These are phyloP conservation scores for Xylaria sp. DNA, from an alignment of 2,329 filamentous ascomycete genomes.

Conservation along the genomic window DNA sequence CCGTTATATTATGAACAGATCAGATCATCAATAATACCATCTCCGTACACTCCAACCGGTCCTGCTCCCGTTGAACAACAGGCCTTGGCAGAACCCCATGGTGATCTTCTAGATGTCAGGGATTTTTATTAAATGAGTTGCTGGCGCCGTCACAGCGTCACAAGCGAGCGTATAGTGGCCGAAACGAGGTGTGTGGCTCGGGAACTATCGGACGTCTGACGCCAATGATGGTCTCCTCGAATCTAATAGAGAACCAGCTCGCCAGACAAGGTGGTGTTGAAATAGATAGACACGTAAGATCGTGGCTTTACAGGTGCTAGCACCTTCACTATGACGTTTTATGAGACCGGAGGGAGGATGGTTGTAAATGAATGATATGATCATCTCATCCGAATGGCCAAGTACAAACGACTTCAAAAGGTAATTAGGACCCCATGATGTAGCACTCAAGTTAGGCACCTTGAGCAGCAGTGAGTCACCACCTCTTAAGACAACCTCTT, in stretches of 20 bases:
- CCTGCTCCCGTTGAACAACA: conserved; percentile 1
- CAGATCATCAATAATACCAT: conserved; percentile 14
- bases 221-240: conserved; percentile 1
- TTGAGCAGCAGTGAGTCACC: not conserved
- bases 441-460: not conserved
- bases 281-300: not conserved
- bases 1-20: not conserved
- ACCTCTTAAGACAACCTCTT: not conserved
- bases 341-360: not conserved
- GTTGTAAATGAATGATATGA: not conserved
- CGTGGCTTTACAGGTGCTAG: not conserved
- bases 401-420: not conserved
- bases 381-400: conserved; percentile 1
- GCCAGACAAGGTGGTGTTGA: not conserved
- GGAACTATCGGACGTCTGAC: not conserved
- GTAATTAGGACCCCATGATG: not conserved
- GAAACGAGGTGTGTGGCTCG: conserved; percentile 62
- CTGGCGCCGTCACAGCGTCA: conserved; percentile 8
- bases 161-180: not conserved
- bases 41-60: conserved; percentile 8
- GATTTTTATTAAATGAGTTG: conserved; percentile 6
- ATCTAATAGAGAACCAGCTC: not conserved
- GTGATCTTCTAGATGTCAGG: not conserved
- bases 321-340: not conserved
- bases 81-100: conserved; percentile 9